Percentiles rank a stretch among this genome's conserved stretches.
These are phyloP conservation scores for Penicillium sumatraense DNA, from an alignment of 2,329 filamentous ascomycete species.

Conservation along the genomic window DNA sequence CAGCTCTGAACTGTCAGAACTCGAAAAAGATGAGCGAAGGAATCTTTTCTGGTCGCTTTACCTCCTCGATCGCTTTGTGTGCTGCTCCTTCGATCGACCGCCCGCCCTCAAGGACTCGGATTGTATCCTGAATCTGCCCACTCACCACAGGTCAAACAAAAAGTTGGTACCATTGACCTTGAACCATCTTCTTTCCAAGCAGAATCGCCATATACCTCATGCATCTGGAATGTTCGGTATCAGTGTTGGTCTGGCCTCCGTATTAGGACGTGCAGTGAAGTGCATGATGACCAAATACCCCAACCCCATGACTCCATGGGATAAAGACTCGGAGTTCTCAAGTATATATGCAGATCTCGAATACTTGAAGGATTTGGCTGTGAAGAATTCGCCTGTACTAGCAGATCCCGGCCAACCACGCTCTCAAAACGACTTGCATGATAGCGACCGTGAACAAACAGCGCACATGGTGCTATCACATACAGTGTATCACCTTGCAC, in stretches of 20 bases:
- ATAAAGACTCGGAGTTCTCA: conserved; percentile 16
- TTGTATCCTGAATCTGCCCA: conserved; percentile 38
- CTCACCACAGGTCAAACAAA: conserved; percentile 9
- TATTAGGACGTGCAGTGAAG: conserved; percentile 22
- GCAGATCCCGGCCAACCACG: conserved; percentile 8
- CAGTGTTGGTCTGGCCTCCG: conserved; percentile 21
- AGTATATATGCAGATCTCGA: conserved; percentile 18
- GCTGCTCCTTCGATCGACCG: conserved; percentile 41
- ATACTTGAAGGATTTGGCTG: conserved; percentile 19
- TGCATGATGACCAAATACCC: conserved; percentile 24
- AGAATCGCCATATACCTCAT: conserved; percentile 4
- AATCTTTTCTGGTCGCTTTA: conserved; percentile 47
- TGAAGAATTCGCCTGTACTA: conserved; percentile 17
- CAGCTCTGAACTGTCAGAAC: conserved; percentile 13
- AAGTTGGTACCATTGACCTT: conserved; percentile 7
- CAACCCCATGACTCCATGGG: conserved; percentile 15
- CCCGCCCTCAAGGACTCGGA: conserved; percentile 39
- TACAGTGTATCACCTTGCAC: conserved; percentile 26
- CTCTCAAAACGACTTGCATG: conserved; percentile 4
- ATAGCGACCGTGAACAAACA: conserved; percentile 18
- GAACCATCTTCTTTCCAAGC: conserved; percentile 10
- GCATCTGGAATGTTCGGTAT: conserved; percentile 22
- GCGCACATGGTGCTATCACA: conserved; percentile 28
- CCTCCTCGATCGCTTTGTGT: conserved; percentile 43
- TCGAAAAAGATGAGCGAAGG: conserved; percentile 40